Evolutionary conservation across 768 basidiomycete species (phyloP).

Genomic region (Rhodotorula graminis): DNA sequence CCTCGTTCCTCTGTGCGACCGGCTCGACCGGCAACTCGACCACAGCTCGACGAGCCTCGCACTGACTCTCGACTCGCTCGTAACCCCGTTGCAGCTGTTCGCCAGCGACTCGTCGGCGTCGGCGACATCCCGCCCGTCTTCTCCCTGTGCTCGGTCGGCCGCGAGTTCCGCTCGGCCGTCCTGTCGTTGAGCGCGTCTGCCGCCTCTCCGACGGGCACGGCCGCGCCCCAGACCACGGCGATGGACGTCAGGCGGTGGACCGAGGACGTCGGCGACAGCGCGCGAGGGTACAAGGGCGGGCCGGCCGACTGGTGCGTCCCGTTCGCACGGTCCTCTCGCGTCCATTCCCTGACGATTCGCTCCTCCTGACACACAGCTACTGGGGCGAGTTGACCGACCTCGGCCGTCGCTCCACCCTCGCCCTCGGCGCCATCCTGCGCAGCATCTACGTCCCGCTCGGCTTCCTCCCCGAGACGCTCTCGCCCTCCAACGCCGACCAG

Average conservation of each 20-base stretch:
- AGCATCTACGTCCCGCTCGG: conserved; percentile 37
- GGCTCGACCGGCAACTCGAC: no score
- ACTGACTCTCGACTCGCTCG: background rate
- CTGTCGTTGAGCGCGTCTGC: conserved; percentile 3
- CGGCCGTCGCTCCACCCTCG: conserved; percentile 37
- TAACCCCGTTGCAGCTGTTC: conserved; percentile 19
- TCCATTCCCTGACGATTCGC: no score
- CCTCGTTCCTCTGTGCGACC: background rate
- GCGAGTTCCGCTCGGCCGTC: conserved; percentile 29
- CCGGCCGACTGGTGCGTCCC: conserved; percentile 14
- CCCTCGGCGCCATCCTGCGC: conserved; percentile 32
- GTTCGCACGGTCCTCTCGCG: no score
- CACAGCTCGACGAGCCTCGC: no score
- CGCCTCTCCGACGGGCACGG: background rate
- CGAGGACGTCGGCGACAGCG: conserved; percentile 7
- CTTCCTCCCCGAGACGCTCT: conserved; percentile 31
- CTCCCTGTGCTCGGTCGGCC: conserved; percentile 20
- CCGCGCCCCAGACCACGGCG: background rate
- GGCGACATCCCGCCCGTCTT: conserved; percentile 25
- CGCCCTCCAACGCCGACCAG: background rate
- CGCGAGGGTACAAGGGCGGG: background rate
- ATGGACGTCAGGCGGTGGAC: conserved; percentile 17
- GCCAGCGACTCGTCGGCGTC: conserved; percentile 26
- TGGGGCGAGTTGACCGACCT: conserved; percentile 43
- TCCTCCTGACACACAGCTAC: conserved; percentile 20